phyloP scores from a whole-genome alignment of 2,329 filamentous ascomycete genomes.

The Emericellopsis atlantica region DNA sequence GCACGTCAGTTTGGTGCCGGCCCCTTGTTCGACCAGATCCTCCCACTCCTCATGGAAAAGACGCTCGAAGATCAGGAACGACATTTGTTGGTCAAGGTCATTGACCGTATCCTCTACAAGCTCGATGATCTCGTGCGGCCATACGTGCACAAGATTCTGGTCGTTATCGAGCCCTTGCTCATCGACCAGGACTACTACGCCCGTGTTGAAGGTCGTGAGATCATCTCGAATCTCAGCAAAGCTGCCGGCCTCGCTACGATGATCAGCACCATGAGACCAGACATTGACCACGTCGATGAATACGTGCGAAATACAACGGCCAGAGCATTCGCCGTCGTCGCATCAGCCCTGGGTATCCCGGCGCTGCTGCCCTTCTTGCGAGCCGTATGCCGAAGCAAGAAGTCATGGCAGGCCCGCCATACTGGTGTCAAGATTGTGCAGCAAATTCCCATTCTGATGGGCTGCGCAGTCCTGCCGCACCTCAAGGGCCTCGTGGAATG shows the following conservation, averaged over 20 bases:
- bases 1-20: slow-evolving; percentile 91
- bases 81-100: slow-evolving; percentile 96
- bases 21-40: slow-evolving; percentile 90
- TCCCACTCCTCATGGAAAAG: slow-evolving; percentile 96
- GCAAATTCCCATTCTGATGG: slow-evolving; percentile 98
- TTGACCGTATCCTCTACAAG: slow-evolving; percentile 97
- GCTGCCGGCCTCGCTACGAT: slow-evolving; percentile 94
- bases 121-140: slow-evolving; percentile 91
- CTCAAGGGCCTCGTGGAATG: slow-evolving; percentile 93
- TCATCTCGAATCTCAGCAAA: slow-evolving; percentile 96
- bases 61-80: slow-evolving; percentile 95
- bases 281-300: slow-evolving; percentile 97
- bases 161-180: slow-evolving; percentile 96
- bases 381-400: slow-evolving; percentile 94
- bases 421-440: slow-evolving; percentile 99
- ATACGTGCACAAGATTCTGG: slow-evolving; percentile 95
- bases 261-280: slow-evolving; percentile 98
- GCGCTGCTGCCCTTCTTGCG: slow-evolving; percentile 88
- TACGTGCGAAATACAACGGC: slow-evolving; percentile 98
- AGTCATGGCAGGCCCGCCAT: slow-evolving; percentile 96
- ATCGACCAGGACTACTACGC: slow-evolving; percentile 99
- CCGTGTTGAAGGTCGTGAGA: slow-evolving; percentile 93
- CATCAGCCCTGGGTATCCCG: slow-evolving; percentile 89
- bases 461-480: slow-evolving; percentile 89
- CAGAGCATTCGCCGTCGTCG: slow-evolving; percentile 91